These are phyloP conservation scores for Backusella tuberculispora DNA, from an alignment of 192 early-diverging fungal genomes.

Conservation along the genomic window DNA sequence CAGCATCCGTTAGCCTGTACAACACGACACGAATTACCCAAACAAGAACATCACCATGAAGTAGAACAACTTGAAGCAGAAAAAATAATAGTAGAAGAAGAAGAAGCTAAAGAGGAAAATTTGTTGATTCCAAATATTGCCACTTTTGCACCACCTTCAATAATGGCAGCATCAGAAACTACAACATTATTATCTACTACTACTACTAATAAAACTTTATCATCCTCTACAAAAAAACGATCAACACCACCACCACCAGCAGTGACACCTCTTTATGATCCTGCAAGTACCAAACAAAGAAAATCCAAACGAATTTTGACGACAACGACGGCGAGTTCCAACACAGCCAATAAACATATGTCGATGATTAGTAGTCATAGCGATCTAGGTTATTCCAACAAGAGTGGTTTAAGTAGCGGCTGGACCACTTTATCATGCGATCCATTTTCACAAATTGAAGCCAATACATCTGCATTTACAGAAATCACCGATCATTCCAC, in stretches of 20 bases:
- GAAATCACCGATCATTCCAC: conserved; percentile 23
- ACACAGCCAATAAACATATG: not conserved
- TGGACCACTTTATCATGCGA: conserved; percentile 21
- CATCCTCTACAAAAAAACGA: not conserved
- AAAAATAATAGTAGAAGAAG: not conserved
- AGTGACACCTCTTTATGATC: conserved; percentile 8
- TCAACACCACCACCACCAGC: not conserved
- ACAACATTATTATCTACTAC: not conserved
- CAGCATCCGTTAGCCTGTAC: conserved; percentile 14
- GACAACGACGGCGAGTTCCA: not conserved
- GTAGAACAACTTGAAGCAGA: not conserved
- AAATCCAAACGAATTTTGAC: not conserved
- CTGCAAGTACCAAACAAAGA: not conserved
- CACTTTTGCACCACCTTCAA: not conserved
- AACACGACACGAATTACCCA: conserved; percentile 14
- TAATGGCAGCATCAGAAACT: not conserved
- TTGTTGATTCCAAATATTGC: not conserved
- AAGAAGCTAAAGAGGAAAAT: not conserved
- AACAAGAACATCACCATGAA: conserved; percentile 7
- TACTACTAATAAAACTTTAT: too few species aligned
- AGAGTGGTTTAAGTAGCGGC: conserved; percentile 14
- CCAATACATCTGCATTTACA: conserved; percentile 20
- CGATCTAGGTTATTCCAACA: not conserved
- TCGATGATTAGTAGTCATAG: not conserved
- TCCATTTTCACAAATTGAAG: conserved; percentile 27